phyloP scores from a whole-genome alignment of 2,329 filamentous ascomycete species.

The Fusarium sp. region DNA sequence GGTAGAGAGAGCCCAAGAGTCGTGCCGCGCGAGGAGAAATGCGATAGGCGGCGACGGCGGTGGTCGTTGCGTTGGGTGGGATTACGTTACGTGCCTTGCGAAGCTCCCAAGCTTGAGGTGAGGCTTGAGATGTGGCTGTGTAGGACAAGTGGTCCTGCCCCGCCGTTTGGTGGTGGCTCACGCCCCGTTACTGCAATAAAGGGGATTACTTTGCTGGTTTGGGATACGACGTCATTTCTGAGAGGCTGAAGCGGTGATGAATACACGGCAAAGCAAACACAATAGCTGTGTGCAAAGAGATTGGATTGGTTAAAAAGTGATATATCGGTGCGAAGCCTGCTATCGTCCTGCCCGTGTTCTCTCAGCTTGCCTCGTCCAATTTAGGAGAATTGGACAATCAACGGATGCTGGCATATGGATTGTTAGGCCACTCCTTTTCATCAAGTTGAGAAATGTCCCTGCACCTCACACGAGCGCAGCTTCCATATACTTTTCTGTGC shows the following conservation, averaged over 20 bases:
- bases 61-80: conserved; percentile 42
- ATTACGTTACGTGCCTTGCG: conserved; percentile 46
- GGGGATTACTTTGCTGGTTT: background rate
- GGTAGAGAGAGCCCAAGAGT: conserved; percentile 17
- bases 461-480: background rate
- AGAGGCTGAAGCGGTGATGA: background rate
- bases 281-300: background rate
- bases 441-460: background rate
- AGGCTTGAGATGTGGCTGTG: conserved; percentile 44
- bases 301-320: background rate
- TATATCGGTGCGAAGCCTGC: background rate
- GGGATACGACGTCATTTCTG: conserved; percentile 1
- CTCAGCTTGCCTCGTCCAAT: background rate
- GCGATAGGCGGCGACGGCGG: conserved; percentile 38
- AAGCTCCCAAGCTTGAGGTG: conserved; percentile 41
- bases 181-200: conserved; percentile 23
- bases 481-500: background rate
- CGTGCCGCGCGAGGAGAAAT: conserved; percentile 29
- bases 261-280: background rate
- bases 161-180: conserved; percentile 30
- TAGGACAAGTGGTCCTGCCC: conserved; percentile 29
- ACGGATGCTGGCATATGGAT: background rate
- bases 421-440: background rate
- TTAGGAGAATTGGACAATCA: background rate
- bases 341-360: background rate